A percentile compares a stretch with the other conserved stretches of the same genome.
Evolutionary conservation across 1,284 basidiomycete species (phyloP).

Genomic region (Limonomyces culmigenus): DNA sequence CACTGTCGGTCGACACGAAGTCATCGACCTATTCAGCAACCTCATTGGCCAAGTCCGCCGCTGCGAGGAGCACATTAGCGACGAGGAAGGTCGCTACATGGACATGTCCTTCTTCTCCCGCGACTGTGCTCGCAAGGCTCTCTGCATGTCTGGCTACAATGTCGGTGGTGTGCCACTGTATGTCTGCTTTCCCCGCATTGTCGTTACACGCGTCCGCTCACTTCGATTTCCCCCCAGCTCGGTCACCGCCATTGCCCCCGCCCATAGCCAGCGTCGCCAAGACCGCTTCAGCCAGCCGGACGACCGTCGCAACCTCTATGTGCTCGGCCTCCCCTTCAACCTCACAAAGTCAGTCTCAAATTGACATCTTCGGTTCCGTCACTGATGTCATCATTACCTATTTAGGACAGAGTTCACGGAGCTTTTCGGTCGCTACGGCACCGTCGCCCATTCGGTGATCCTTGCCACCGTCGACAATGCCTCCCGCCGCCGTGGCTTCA

Average conservation of each 20-base stretch:
- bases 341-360: slow-evolving; percentile 40
- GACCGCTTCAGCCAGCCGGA: slow-evolving; percentile 23
- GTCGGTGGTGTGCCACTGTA: slow-evolving; percentile 39
- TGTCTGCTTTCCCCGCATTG: slow-evolving; percentile 11
- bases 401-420: slow-evolving; percentile 40
- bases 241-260: slow-evolving; percentile 10
- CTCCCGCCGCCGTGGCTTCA: slow-evolving; percentile 60
- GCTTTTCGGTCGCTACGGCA: slow-evolving; percentile 45
- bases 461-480: slow-evolving; percentile 66
- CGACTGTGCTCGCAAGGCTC: slow-evolving; percentile 35
- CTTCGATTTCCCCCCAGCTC: slow-evolving; percentile 15
- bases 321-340: slow-evolving; percentile 62
- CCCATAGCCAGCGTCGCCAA: slow-evolving; percentile 8
- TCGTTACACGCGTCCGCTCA: not conserved
- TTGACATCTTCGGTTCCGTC: not conserved
- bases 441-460: slow-evolving; percentile 56
- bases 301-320: slow-evolving; percentile 58
- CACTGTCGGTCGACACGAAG: slow-evolving; percentile 26
- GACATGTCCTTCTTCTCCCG: slow-evolving; percentile 32
- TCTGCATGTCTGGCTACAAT: slow-evolving; percentile 49
- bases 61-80: slow-evolving; percentile 21
- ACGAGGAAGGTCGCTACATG: slow-evolving; percentile 22
- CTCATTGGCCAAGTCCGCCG: slow-evolving; percentile 35
- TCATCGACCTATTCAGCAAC: slow-evolving; percentile 36
- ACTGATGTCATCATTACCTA: not conserved